These are phyloP conservation scores for Chaetothyriales sp. DNA, from an alignment of 2,329 filamentous ascomycete species.

Conservation along the genomic window DNA sequence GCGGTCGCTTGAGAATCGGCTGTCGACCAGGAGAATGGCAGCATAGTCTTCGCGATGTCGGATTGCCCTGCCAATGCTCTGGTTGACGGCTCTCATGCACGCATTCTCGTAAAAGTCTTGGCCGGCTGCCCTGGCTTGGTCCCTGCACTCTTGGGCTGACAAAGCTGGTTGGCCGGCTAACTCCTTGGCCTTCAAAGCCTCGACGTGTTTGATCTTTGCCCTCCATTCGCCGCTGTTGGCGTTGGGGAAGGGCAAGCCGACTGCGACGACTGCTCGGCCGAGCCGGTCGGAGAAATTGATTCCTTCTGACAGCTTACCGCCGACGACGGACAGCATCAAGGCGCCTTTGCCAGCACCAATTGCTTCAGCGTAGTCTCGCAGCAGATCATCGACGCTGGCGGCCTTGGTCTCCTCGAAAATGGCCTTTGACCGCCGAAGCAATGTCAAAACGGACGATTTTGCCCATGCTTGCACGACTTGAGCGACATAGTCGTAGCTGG, in stretches of 20 bases:
- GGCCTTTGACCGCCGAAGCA: slow-evolving; percentile 38
- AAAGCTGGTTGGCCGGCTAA: neutral
- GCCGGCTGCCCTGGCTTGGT: slow-evolving; percentile 37
- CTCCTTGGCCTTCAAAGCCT: slow-evolving; percentile 26
- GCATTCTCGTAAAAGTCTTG: slow-evolving; percentile 84
- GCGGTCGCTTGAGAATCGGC: slow-evolving; percentile 58
- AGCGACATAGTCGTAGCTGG: slow-evolving; percentile 82
- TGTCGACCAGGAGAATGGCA: slow-evolving; percentile 72
- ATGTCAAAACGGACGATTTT: slow-evolving; percentile 13
- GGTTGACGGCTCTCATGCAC: slow-evolving; percentile 94
- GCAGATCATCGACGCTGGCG: slow-evolving; percentile 48
- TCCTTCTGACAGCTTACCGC: slow-evolving; percentile 88
- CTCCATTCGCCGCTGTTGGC: slow-evolving; percentile 83
- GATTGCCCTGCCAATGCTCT: slow-evolving; percentile 87
- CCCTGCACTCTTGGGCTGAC: slow-evolving; percentile 5
- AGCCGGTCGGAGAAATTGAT: slow-evolving; percentile 94
- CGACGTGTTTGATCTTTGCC: slow-evolving; percentile 77
- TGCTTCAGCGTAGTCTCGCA: slow-evolving; percentile 58
- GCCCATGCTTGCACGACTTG: slow-evolving; percentile 54
- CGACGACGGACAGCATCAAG: slow-evolving; percentile 76
- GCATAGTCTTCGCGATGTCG: slow-evolving; percentile 81
- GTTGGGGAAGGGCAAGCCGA: slow-evolving; percentile 88
- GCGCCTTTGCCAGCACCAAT: slow-evolving; percentile 54
- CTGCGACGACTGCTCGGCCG: slow-evolving; percentile 78
- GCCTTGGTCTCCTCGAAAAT: slow-evolving; percentile 44